These are phyloP conservation scores for Vigna hirtella DNA, from an alignment of 306 rosid genomes.

Conservation along the genomic window DNA sequence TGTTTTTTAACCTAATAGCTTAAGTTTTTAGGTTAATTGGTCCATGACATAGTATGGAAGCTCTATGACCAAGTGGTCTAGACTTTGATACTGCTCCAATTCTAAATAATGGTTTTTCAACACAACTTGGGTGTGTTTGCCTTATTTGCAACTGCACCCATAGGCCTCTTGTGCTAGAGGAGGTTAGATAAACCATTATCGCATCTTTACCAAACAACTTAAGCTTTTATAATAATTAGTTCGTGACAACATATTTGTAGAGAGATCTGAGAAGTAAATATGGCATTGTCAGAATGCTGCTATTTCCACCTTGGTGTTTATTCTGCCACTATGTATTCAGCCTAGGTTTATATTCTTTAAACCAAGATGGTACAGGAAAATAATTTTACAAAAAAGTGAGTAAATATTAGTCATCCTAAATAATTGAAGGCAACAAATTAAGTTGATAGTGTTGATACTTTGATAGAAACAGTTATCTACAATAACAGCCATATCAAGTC, in stretches of 20 bases:
- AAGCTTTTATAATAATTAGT: neutral
- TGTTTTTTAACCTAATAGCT: neutral
- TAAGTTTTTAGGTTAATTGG: neutral
- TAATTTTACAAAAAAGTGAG: neutral
- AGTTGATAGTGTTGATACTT: neutral
- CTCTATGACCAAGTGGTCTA: neutral
- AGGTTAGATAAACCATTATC: neutral
- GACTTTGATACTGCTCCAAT: neutral
- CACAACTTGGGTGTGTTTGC: neutral
- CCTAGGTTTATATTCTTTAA: neutral
- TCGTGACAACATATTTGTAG: neutral
- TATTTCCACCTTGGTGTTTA: neutral
- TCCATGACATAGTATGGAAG: neutral
- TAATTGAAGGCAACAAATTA: neutral
- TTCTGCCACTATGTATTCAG: neutral
- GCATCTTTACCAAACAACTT: neutral
- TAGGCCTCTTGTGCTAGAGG: neutral
- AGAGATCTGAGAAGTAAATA: neutral
- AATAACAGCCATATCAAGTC: slow-evolving; percentile 8
- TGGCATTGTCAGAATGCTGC: neutral
- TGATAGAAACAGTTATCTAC: neutral
- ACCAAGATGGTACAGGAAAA: slow-evolving; percentile 12
- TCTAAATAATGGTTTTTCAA: neutral
- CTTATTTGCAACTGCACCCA: neutral
- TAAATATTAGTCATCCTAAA: slow-evolving; percentile 17